phyloP scores from a whole-genome alignment of 352 stramenopile genomes.

The Globisporangium orthogonon region DNA sequence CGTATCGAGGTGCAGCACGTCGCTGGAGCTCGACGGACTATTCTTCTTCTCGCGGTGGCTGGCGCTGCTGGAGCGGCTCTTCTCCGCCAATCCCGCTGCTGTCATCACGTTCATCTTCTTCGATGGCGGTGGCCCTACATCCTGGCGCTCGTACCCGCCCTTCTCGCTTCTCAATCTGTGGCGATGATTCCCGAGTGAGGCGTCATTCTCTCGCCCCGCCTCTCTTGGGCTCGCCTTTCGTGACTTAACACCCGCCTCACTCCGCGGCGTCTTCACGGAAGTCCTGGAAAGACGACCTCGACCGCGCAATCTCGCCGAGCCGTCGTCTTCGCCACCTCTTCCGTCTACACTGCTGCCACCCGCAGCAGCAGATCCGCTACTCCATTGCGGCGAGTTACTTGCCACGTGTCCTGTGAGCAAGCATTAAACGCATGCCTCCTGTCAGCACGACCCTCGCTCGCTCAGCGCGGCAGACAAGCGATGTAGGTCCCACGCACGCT shows the following conservation, averaged over 20 bases:
- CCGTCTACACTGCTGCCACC: slow-evolving; percentile 9
- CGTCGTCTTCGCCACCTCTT: slow-evolving; percentile 6
- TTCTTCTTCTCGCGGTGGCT: slow-evolving; percentile 43
- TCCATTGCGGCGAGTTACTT: slow-evolving; percentile 23
- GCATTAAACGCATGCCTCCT: background rate
- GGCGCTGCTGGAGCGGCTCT: background rate
- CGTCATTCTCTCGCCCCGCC: background rate
- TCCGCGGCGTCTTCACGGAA: slow-evolving; percentile 24
- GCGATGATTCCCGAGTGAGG: background rate
- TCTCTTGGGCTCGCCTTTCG: background rate
- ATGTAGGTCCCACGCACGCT: background rate
- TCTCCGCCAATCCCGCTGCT: slow-evolving; percentile 13
- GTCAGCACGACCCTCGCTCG: background rate
- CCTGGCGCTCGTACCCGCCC: background rate
- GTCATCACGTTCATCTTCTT: slow-evolving; percentile 15
- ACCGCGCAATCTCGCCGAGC: slow-evolving; percentile 28
- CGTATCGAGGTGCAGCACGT: slow-evolving; percentile 40
- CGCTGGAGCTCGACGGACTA: slow-evolving; percentile 61
- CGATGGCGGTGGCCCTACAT: background rate
- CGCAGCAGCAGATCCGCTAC: background rate
- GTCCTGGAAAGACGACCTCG: slow-evolving; percentile 39
- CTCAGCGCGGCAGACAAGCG: too few relatives aligned
- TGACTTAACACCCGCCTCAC: background rate
- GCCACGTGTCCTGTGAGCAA: slow-evolving; percentile 6
- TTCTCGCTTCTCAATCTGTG: background rate